Base-by-base conservation (phyloP, 2,329 filamentous ascomycete genomes). In the Fusarium denticulatum region DNA sequence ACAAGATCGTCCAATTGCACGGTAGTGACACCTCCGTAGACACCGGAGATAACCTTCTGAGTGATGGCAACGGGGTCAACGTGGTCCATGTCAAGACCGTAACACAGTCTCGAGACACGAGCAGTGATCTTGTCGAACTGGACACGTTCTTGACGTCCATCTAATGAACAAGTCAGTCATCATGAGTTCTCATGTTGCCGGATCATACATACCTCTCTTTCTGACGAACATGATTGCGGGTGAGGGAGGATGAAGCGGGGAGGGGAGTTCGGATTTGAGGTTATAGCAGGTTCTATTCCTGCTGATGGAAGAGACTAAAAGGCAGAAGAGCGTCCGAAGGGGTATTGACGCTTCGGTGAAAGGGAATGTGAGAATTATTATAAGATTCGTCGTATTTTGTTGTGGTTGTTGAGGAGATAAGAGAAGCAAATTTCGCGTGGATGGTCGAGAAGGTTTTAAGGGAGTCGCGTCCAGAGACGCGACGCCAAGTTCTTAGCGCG, bases 81-180 rank as follows among this genome's bases (percentile, higher is more conserved):
- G 87, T 99, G 96, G 78, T 89, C 96, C 57, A 93, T 90, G 82
- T 99, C 96, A 67, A 99, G 92, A 76, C 96, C 96, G 84, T 99
- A 99, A 90, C 96, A 99, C 81, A 99, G 89, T 80, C 96, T 92
- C 52, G 96, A 98, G 77, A 99, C 96, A 85, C 96, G 95, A 80
- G 96, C 96, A 81, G 96, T 98, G 90, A 99, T 99, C 88, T 99
- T 99, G 89, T 99, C 96, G 88, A 99, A 99, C 85, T 99, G 96
- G 76, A 99, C 96, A 85, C 96, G 96, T 90, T 99, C 96, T 88
- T 98, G 97, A 88, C 96, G 96, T 86, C 96, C 96, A 90, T 99
- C 96, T 98, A 63, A 22, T 24, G 15, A 28, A 15, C 30, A 14
- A n/a, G 78, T 83, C 64, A 85, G 81, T 55, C 53, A 49, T 34